These are phyloP conservation scores for Alloteropsis angusta DNA, from an alignment of 202 grass and related monocot genomes.

Conservation along the genomic window DNA sequence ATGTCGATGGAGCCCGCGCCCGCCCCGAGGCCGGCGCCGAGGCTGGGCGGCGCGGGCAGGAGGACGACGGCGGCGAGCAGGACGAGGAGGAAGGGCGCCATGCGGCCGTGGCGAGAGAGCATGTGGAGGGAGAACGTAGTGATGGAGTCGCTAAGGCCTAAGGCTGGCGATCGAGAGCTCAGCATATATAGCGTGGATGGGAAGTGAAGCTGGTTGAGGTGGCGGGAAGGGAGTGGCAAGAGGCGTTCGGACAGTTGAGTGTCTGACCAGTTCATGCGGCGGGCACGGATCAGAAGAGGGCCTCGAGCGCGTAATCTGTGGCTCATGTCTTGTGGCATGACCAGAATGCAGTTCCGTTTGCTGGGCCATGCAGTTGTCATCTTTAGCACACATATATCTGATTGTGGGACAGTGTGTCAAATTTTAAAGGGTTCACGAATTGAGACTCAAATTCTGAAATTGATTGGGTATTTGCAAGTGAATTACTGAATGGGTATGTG, in stretches of 20 bases:
- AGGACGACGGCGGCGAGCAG: conserved; percentile 4
- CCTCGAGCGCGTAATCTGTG: not conserved
- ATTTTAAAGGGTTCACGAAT: too few relatives aligned
- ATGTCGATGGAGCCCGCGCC: conserved; percentile 21
- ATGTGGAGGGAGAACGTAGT: not conserved
- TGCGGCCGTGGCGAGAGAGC: not conserved
- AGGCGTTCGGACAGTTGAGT: conserved; percentile 26
- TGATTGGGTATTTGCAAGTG: not conserved
- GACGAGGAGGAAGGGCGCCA: conserved; percentile 23
- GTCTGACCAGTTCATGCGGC: conserved; percentile 18
- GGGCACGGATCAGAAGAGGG: not conserved
- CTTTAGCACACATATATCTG: not conserved
- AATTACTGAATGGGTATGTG: too few relatives aligned
- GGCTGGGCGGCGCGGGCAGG: not conserved
- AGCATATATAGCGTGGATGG: not conserved
- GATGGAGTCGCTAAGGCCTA: not conserved
- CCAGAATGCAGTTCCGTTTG: not conserved
- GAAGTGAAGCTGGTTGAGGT: not conserved
- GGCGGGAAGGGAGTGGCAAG: conserved; percentile 39
- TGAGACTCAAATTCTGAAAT: too few relatives aligned
- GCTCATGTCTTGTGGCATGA: not conserved
- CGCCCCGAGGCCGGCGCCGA: not conserved
- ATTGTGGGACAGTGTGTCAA: too few relatives aligned
- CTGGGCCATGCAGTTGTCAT: not conserved
- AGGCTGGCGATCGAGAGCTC: not conserved